Base-by-base conservation (phyloP, 208 protist genomes). In the Phytomonas sp. region DNA sequence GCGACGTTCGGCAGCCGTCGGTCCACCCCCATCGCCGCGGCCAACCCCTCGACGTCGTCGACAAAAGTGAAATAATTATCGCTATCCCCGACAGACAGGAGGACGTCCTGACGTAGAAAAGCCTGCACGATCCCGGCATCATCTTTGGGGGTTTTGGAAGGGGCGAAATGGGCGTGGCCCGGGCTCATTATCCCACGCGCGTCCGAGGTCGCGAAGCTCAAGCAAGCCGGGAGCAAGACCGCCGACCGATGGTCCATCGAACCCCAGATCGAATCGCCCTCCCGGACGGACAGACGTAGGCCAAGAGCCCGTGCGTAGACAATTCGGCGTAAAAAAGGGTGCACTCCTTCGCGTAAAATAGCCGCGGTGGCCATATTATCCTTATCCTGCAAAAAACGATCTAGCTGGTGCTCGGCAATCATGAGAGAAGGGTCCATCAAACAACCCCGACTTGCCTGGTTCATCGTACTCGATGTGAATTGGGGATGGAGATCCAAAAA, bases 21-120 rank as follows among this genome's bases (percentile, higher is more conserved):
- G 72, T 95, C 90, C 29, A 82, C 70, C 59, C 91, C 74, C n/a
- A 95, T 66, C 30, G 87, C 80, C 52, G 82, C 63, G 30, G 70
- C 77, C 12, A 93, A 66, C 60, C 83, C 61, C 33, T 85, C 82
- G 29, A 83, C 73, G 52, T 95, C 88, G 45, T 95, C 91, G 23
- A 75, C 62, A 72, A 88, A 92, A 19, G 92, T 83, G 69, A 95
- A 95, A 78, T 93, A 95, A 52, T 77, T 85, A 72, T 95, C 91
- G 74, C 82, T 91, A 73, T 95, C 80, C 11, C 87, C 88, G 14
- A 91, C 82, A 52, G 62, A 76, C 29, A 77, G 71, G 26, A 71
- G 19, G 67, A 84, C 79, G 73, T 95, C 90, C 7, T 79, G 69
- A 36, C 72, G 72, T 30, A 81, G 63, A 5, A 90, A 66, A 7